Evolutionary conservation across 805 yeast genomes (phyloP).

Genomic region (Yamadazyma takamatsuzukensis): DNA sequence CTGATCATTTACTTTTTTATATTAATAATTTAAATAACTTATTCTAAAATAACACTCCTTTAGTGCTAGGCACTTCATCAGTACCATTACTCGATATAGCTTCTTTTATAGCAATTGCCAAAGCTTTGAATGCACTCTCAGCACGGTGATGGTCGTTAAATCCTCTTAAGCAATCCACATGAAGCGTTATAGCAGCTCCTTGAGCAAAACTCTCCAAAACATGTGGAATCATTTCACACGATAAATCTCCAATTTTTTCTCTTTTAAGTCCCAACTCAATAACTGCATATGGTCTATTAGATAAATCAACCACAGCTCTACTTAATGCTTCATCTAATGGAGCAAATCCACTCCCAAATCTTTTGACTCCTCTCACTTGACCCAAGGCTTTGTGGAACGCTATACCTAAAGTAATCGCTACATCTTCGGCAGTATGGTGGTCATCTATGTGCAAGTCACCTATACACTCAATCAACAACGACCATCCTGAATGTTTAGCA

Average conservation of each 20-base stretch:
- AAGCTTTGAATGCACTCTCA: slow-evolving; percentile 93
- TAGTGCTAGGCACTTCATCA: slow-evolving; percentile 91
- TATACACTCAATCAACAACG: slow-evolving; percentile 78
- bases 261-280: slow-evolving; percentile 85
- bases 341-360: slow-evolving; percentile 92
- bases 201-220: slow-evolving; percentile 92
- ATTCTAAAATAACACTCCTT: slow-evolving; percentile 76
- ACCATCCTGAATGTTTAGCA: slow-evolving; percentile 98
- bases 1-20: no score
- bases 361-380: slow-evolving; percentile 80
- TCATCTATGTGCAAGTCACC: slow-evolving; percentile 97
- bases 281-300: slow-evolving; percentile 90
- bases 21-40: neutral
- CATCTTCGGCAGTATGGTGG: slow-evolving; percentile 95
- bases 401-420: slow-evolving; percentile 85
- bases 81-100: slow-evolving; percentile 81
- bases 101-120: slow-evolving; percentile 88
- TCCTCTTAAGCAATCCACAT: slow-evolving; percentile 92
- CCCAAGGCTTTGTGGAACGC: slow-evolving; percentile 91
- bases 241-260: slow-evolving; percentile 88
- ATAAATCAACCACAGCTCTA: slow-evolving; percentile 92
- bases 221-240: slow-evolving; percentile 98
- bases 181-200: slow-evolving; percentile 85
- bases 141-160: slow-evolving; percentile 95
- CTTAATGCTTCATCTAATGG: slow-evolving; percentile 96